Evolutionary conservation across 148 eudicot species (phyloP).

Genomic region (Silene latifolia): DNA sequence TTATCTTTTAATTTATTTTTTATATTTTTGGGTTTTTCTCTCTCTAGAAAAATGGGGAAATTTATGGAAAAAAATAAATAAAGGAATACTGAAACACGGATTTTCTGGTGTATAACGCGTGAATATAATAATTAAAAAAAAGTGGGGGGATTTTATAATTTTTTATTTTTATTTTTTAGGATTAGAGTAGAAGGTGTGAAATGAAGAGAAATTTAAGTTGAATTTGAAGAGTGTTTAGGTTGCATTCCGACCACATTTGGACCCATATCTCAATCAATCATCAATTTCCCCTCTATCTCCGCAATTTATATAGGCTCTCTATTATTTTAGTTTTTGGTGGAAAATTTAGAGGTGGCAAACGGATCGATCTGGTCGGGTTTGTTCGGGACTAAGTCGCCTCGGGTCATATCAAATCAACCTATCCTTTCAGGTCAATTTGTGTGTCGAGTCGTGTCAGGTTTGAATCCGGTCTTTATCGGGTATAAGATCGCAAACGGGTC

Average conservation of each 20-base stretch:
- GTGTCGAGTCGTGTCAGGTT: no score
- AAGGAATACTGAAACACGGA: conserved; percentile 39
- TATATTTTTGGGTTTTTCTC: no score
- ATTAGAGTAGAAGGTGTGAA: background rate
- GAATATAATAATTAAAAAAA: conserved; percentile 48
- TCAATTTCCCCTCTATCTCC: conserved; percentile 33
- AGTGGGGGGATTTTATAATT: background rate
- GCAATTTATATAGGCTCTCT: conserved; percentile 23
- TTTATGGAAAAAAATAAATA: background rate
- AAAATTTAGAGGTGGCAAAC: no score
- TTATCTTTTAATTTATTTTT: no score
- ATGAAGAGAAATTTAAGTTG: conserved; percentile 25
- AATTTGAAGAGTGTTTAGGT: conserved; percentile 59
- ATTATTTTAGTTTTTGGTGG: background rate
- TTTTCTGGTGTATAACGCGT: conserved; percentile 67
- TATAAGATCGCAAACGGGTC: no score
- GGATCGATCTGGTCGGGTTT: no score
- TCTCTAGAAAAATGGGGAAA: no score
- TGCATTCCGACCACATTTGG: conserved; percentile 95
- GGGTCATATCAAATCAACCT: no score
- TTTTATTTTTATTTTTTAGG: conserved; percentile 15
- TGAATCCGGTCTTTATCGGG: no score
- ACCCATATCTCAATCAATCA: conserved; percentile 23
- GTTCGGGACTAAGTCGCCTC: no score
- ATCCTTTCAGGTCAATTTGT: no score